A percentile compares a stretch with the other conserved stretches of the same genome.
Conservation (phyloP, 2,329 filamentous ascomycete species). For the Xylaria sp. region DNA sequence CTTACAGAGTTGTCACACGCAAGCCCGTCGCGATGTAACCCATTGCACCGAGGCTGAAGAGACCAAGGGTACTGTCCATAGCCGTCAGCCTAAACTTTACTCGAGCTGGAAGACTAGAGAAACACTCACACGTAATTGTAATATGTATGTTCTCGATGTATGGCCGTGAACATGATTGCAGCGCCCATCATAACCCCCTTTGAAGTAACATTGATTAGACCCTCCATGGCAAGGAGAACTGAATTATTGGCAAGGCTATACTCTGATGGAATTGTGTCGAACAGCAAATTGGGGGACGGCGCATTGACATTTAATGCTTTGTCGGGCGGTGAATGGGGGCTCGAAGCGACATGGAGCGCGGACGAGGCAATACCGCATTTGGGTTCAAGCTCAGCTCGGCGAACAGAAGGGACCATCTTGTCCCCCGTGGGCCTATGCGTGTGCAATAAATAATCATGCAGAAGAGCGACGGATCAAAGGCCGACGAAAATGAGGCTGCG, state of each 20-base stretch:
- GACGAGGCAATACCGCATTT: not conserved
- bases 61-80: constrained; percentile 32
- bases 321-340: not conserved
- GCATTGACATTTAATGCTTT: constrained; percentile 1
- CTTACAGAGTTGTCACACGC: constrained; percentile 36
- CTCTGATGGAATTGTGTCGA: not conserved
- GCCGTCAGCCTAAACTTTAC: constrained; percentile 30
- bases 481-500: constrained; percentile 11
- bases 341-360: not conserved
- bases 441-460: not conserved
- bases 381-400: constrained; percentile 9
- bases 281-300: not conserved
- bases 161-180: constrained; percentile 36
- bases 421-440: not conserved
- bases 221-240: constrained; percentile 15
- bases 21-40: constrained; percentile 35
- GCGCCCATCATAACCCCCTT: constrained; percentile 42
- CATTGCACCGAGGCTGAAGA: constrained; percentile 37
- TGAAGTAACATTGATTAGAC: constrained; percentile 32
- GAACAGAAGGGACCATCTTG: not conserved
- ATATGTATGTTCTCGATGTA: constrained; percentile 30
- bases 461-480: not conserved
- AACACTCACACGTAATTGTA: constrained; percentile 42
- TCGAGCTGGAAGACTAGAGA: not conserved
- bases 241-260: not conserved